Base-by-base conservation (phyloP, 1,284 basidiomycete genomes). In the Naganishia albida region DNA sequence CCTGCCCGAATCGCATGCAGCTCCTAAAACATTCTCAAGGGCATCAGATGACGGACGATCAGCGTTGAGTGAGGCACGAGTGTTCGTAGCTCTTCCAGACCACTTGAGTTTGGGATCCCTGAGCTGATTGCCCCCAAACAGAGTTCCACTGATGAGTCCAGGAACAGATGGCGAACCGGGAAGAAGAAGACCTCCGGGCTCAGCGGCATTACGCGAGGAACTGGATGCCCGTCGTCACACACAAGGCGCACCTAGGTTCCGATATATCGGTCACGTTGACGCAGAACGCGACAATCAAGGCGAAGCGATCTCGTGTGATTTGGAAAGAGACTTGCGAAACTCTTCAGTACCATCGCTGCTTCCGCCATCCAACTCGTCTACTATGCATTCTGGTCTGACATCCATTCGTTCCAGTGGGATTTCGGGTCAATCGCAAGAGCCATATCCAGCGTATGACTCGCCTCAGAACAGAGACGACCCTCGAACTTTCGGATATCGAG, bases 241-340 rank as follows among this genome's bases (percentile, higher is more conserved):
- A 39, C 46, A 46, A 23, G 57, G 57, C 4, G 39, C 46, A 1
- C 57, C 57, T 23, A 46, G 46, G 20, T 60, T 40, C 39, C 57
- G 57, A 25, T 60, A 60, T 49, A 30, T 60, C 15, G 57, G 57
- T 26, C 57, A 60, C 34, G 26, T 60, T 25, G 57, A 49, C n/a
- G 15, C 48, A 13, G 42, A 56, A 44, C n/a, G n/a, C n/a, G n/a
- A n/a, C n/a, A n/a, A n/a, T n/a, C n/a, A n/a, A n/a, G n/a, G n/a
- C n/a, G 25, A 40, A 3, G 40, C 42, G 15, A 7, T 15, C 13
- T 30, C 25, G 10, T 16, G 52, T 13, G 39, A 18, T 7, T n/a
- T 18, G 15, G 40, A 25, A 15, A 40, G 20, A 6, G 12, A 16
- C 3, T 13, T 20, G 20, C 42, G 54, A 30, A 8, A 18, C 1